phyloP scores from a whole-genome alignment of 1,284 basidiomycete species.

The Fomitopsis pinicola region DNA sequence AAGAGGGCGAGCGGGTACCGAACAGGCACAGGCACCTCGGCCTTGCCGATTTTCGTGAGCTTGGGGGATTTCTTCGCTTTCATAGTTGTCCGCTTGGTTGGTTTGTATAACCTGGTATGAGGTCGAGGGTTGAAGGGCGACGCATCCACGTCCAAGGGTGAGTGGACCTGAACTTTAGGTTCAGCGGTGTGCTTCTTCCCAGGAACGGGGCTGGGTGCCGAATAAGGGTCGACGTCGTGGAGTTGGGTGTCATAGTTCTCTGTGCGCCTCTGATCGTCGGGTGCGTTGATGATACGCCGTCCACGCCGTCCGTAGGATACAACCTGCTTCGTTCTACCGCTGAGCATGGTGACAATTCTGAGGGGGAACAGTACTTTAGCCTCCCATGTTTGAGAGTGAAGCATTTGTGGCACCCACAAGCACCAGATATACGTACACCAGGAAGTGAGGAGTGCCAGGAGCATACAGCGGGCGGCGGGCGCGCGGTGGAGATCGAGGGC shows the following conservation, averaged over 20 bases:
- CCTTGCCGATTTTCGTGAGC: constrained; percentile 10
- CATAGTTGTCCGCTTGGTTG: constrained; percentile 1
- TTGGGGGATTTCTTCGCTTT: constrained; percentile 19
- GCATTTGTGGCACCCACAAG: neutral
- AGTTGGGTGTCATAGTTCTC: neutral
- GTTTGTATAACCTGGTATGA: neutral
- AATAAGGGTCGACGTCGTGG: neutral
- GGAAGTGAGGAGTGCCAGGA: neutral
- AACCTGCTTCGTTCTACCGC: constrained; percentile 63
- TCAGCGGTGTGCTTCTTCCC: neutral
- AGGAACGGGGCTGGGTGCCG: neutral
- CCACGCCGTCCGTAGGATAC: constrained; percentile 64
- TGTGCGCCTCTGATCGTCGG: constrained; percentile 27
- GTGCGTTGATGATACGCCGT: constrained; percentile 56
- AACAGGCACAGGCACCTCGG: constrained; percentile 23
- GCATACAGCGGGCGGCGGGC: neutral
- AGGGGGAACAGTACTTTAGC: neutral
- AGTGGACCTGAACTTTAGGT: neutral
- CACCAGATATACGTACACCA: neutral
- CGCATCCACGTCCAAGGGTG: constrained; percentile 2
- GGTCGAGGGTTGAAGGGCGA: too few relatives aligned
- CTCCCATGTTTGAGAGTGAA: neutral
- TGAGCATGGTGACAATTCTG: constrained; percentile 35
- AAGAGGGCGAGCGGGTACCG: constrained; percentile 40
- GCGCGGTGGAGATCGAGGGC: neutral